Conservation (phyloP, 2,329 filamentous ascomycete species). For the Curvularia lunata region DNA sequence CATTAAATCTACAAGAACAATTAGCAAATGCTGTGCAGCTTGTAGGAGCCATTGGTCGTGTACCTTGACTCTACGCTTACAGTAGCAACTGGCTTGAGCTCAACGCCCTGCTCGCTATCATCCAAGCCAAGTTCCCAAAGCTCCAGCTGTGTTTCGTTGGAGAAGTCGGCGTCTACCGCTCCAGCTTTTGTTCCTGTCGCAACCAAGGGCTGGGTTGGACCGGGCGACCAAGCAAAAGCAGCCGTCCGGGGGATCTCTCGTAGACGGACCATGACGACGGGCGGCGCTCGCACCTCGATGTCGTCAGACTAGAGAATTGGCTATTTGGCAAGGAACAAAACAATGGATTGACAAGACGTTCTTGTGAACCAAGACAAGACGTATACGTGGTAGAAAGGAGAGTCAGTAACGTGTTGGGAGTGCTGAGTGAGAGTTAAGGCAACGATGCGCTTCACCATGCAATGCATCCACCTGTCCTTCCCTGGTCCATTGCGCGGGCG, state of each 20-base stretch:
- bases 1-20: slow-evolving; percentile 75
- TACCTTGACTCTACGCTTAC: slow-evolving; percentile 91
- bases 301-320: slow-evolving; percentile 35
- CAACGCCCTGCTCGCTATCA: slow-evolving; percentile 73
- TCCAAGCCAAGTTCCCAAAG: slow-evolving; percentile 93
- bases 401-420: slow-evolving; percentile 30
- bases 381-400: slow-evolving; percentile 24
- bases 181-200: slow-evolving; percentile 94
- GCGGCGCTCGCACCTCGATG: slow-evolving; percentile 41
- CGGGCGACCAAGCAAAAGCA: slow-evolving; percentile 95
- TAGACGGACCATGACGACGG: slow-evolving; percentile 82
- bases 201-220: slow-evolving; percentile 76
- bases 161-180: slow-evolving; percentile 96
- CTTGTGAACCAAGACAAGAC: slow-evolving; percentile 19
- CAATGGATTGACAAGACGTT: slow-evolving; percentile 17
- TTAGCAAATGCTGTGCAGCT: slow-evolving; percentile 26
- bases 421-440: slow-evolving; percentile 29
- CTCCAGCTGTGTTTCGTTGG: slow-evolving; percentile 94
- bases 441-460: slow-evolving; percentile 36
- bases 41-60: slow-evolving; percentile 9
- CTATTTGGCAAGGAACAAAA: slow-evolving; percentile 27
- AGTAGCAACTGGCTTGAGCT: slow-evolving; percentile 84
- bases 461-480: slow-evolving; percentile 47
- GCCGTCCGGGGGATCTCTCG: slow-evolving; percentile 96
- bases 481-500: slow-evolving; percentile 31